Evolutionary conservation across 1,284 basidiomycete genomes (phyloP).

Genomic region (Amylostereum chailletii): DNA sequence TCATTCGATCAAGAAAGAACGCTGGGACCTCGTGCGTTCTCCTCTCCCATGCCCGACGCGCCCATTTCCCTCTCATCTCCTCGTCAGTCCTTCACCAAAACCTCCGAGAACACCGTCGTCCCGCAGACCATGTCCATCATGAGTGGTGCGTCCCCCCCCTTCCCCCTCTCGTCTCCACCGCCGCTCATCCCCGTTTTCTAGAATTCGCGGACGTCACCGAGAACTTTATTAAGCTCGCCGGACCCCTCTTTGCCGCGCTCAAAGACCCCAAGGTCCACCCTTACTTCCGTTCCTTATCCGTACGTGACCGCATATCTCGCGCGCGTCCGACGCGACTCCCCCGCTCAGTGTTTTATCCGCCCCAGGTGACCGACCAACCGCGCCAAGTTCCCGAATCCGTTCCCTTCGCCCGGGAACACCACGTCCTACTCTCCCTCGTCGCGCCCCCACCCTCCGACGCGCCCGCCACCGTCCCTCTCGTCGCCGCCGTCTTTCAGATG

Average conservation of each 20-base stretch:
- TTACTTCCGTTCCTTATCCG: conserved; percentile 71
- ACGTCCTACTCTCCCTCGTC: conserved; percentile 60
- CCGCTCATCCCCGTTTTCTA: conserved; percentile 19
- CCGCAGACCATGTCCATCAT: conserved; percentile 59
- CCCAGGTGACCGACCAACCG: conserved; percentile 77
- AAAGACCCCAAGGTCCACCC: conserved; percentile 57
- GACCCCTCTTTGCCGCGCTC: conserved; percentile 47
- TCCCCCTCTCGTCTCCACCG: neutral
- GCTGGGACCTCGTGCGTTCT: conserved; percentile 78
- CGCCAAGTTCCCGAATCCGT: conserved; percentile 50
- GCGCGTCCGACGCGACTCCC: conserved; percentile 3
- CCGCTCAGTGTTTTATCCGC: conserved; percentile 2
- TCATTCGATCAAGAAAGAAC: conserved; percentile 51
- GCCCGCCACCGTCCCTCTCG: conserved; percentile 46
- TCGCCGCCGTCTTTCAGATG: conserved; percentile 64
- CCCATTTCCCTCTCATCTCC: conserved; percentile 5
- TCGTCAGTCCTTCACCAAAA: conserved; percentile 69
- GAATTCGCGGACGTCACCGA: conserved; percentile 81
- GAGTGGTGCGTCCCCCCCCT: conserved; percentile 41
- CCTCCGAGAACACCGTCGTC: conserved; percentile 56
- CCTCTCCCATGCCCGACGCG: conserved; percentile 1
- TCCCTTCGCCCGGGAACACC: conserved; percentile 50
- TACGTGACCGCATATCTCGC: conserved; percentile 21
- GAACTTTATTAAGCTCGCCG: conserved; percentile 57
- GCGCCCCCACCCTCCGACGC: conserved; percentile 44